These are phyloP conservation scores for Yarrowia deformans DNA, from an alignment of 805 yeast genomes.

Conservation along the genomic window DNA sequence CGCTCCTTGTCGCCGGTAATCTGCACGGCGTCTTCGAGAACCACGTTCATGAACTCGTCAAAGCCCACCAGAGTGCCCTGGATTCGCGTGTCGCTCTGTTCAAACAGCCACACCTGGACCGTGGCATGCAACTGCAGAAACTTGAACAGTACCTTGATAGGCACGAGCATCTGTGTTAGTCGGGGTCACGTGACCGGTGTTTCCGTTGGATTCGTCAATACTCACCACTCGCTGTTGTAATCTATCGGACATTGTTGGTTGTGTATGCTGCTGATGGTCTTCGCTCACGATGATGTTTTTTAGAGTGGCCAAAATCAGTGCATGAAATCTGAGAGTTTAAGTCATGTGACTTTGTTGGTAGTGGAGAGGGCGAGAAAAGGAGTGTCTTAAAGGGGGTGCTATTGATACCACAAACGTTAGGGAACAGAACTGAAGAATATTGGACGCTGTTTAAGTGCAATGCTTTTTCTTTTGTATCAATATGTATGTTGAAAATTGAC, in stretches of 20 bases:
- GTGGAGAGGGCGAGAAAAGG: no score
- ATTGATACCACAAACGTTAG: no score
- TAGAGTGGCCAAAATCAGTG: constrained; percentile 11
- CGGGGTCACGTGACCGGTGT: constrained; percentile 3
- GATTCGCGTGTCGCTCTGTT: constrained; percentile 76
- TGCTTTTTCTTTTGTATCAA: neutral
- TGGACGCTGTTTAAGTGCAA: no score
- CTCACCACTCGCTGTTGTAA: constrained; percentile 39
- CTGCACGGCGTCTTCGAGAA: constrained; percentile 68
- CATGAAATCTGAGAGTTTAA: constrained; percentile 14
- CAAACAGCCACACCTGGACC: constrained; percentile 89
- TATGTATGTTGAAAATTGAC: no score
- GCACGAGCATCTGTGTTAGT: constrained; percentile 69
- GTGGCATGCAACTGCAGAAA: constrained; percentile 79
- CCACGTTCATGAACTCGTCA: constrained; percentile 95
- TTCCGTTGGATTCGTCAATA: neutral
- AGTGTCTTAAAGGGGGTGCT: no score
- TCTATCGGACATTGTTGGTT: constrained; percentile 23
- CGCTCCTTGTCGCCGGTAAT: constrained; percentile 60
- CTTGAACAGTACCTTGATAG: constrained; percentile 88
- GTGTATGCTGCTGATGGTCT: constrained; percentile 1
- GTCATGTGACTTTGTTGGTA: constrained; percentile 8
- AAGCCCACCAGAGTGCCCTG: constrained; percentile 90
- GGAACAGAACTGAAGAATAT: neutral
- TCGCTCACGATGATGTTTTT: constrained; percentile 23